A percentile compares a stretch with the other conserved stretches of the same genome.
These are phyloP conservation scores for Agastache rugosa DNA, from an alignment of 257 asterid species.

Conservation along the genomic window DNA sequence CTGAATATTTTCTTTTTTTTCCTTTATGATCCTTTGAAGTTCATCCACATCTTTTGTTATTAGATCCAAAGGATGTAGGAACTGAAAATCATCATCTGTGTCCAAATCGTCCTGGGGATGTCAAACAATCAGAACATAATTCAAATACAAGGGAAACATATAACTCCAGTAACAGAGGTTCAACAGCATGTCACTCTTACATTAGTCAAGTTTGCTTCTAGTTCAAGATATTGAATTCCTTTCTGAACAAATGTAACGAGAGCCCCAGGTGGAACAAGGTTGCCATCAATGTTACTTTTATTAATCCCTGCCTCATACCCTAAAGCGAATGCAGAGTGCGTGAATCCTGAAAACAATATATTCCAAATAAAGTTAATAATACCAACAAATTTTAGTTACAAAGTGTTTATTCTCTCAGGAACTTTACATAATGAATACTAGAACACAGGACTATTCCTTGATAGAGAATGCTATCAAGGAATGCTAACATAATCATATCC, in stretches of 20 bases:
- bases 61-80: constrained; percentile 86
- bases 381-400: neutral
- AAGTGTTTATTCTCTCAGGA: neutral
- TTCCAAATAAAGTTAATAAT: constrained; percentile 27
- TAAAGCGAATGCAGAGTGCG: constrained; percentile 86
- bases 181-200: constrained; percentile 49
- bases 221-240: constrained; percentile 92
- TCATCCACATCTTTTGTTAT: constrained; percentile 84
- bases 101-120: constrained; percentile 77
- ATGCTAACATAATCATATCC: neutral
- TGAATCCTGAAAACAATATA: constrained; percentile 66
- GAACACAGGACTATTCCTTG: neutral
- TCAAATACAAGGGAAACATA: constrained; percentile 33
- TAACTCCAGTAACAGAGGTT: constrained; percentile 22
- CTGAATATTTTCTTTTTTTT: constrained; percentile 65
- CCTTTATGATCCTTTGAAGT: constrained; percentile 78
- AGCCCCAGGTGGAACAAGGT: constrained; percentile 95
- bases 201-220: constrained; percentile 79
- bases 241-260: constrained; percentile 86
- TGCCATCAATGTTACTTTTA: constrained; percentile 77
- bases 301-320: constrained; percentile 91
- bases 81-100: constrained; percentile 82
- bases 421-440: neutral
- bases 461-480: neutral
- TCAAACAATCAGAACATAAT: constrained; percentile 44